These are phyloP conservation scores for Paspalum notatum DNA, from an alignment of 176 grass and related monocot genomes.

Conservation along the genomic window DNA sequence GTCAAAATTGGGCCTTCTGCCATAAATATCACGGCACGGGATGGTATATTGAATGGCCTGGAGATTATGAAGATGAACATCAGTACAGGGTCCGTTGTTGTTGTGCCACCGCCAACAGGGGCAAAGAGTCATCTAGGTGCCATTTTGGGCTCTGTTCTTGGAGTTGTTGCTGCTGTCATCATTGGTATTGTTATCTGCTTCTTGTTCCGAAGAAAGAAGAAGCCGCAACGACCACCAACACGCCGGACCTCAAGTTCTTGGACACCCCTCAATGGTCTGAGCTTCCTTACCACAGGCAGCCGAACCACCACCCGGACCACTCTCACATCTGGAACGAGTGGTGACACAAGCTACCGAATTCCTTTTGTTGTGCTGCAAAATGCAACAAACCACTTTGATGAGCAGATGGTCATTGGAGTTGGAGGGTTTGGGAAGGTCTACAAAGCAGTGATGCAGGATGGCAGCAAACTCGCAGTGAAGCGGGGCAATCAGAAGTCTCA, in stretches of 20 bases:
- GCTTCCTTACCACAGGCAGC: constrained; percentile 67
- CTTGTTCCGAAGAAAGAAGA: constrained; percentile 56
- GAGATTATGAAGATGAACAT: constrained; percentile 99
- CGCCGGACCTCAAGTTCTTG: constrained; percentile 53
- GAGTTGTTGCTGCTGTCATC: constrained; percentile 43
- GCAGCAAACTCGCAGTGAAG: constrained; percentile 77
- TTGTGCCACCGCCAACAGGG: constrained; percentile 35
- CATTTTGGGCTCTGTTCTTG: constrained; percentile 59
- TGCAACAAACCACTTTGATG: constrained; percentile 85
- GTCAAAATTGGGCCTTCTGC: constrained; percentile 79
- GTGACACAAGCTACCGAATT: constrained; percentile 68
- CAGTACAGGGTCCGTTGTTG: constrained; percentile 57
- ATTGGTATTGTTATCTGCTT: constrained; percentile 42
- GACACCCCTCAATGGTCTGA: constrained; percentile 64
- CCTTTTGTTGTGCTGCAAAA: constrained; percentile 75
- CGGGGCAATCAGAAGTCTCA: constrained; percentile 90
- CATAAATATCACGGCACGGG: constrained; percentile 4
- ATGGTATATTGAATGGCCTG: constrained; percentile 92
- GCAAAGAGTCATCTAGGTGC: constrained; percentile 42
- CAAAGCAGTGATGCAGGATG: constrained; percentile 83
- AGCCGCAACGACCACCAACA: constrained; percentile 40
- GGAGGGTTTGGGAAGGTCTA: constrained; percentile 96
- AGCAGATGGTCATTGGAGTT: constrained; percentile 79
- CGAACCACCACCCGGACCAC: constrained; percentile 75
- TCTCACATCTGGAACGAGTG: constrained; percentile 63